phyloP scores from a whole-genome alignment of 768 basidiomycete genomes.

The Macrolepiota dolichaula region DNA sequence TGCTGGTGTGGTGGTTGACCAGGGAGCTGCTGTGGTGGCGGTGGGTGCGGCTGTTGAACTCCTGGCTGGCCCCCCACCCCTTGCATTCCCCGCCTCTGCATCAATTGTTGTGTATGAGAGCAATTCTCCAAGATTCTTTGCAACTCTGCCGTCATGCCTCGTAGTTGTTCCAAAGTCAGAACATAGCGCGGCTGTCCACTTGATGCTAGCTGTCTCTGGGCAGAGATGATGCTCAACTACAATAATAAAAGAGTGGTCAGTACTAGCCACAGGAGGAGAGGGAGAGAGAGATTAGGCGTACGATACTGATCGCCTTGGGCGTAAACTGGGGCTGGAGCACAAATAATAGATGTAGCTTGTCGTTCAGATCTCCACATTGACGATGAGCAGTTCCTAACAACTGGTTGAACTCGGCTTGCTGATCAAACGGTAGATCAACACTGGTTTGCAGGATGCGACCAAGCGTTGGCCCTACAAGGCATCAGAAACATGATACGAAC shows the following conservation, averaged over 20 bases:
- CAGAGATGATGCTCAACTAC: constrained; percentile 42
- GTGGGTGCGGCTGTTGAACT: constrained; percentile 9
- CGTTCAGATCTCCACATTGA: constrained; percentile 44
- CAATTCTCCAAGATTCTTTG: constrained; percentile 34
- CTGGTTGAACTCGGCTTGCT: constrained; percentile 48
- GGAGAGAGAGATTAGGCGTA: constrained; percentile 28
- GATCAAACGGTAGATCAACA: constrained; percentile 46
- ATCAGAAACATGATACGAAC: constrained; percentile 1
- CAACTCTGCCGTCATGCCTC: constrained; percentile 41
- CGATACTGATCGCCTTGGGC: constrained; percentile 51
- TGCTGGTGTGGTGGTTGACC: constrained; percentile 6
- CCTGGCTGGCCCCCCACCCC: constrained; percentile 12
- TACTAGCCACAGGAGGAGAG: neutral
- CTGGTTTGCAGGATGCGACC: constrained; percentile 9
- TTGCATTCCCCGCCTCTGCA: constrained; percentile 14
- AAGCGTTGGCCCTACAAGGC: constrained; percentile 2
- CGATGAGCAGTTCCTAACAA: constrained; percentile 48
- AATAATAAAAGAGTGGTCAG: constrained; percentile 4
- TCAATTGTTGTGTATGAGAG: constrained; percentile 21
- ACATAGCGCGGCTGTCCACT: constrained; percentile 39
- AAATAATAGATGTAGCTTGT: constrained; percentile 44
- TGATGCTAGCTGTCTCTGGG: constrained; percentile 39
- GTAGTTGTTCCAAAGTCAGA: constrained; percentile 34
- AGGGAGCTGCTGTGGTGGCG: constrained; percentile 9
- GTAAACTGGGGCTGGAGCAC: constrained; percentile 43